These are phyloP conservation scores for Fusarium sp. DNA, from an alignment of 2,329 filamentous ascomycete species.

Conservation along the genomic window DNA sequence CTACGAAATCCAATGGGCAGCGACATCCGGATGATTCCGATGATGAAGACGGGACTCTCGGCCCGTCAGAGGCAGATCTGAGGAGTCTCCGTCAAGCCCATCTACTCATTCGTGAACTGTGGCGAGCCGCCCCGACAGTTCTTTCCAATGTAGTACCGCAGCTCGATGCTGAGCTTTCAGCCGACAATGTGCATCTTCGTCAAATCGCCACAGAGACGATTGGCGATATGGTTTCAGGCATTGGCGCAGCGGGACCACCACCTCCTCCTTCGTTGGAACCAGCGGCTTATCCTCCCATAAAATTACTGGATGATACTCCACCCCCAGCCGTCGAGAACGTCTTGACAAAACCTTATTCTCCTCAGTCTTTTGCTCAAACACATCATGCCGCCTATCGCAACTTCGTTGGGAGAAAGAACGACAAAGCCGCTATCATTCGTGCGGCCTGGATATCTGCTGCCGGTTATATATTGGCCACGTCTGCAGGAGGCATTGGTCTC, in stretches of 20 bases:
- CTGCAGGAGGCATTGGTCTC: conserved; percentile 87
- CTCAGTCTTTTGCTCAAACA: conserved; percentile 86
- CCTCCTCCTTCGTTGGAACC: conserved; percentile 77
- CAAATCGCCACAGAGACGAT: conserved; percentile 91
- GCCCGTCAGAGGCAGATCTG: conserved; percentile 82
- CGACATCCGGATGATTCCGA: conserved; percentile 70
- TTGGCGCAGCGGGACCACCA: conserved; percentile 88
- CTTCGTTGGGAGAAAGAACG: conserved; percentile 84
- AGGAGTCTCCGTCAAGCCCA: conserved; percentile 91
- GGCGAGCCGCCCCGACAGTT: conserved; percentile 88
- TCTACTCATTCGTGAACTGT: conserved; percentile 86
- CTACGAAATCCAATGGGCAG: conserved; percentile 62
- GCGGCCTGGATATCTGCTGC: conserved; percentile 85
- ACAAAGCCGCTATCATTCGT: conserved; percentile 84
- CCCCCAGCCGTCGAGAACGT: conserved; percentile 63
- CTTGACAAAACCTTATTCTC: conserved; percentile 83
- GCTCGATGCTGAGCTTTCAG: conserved; percentile 88
- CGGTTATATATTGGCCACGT: conserved; percentile 88
- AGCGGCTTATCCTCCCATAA: conserved; percentile 81
- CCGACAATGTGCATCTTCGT: conserved; percentile 87
- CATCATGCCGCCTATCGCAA: conserved; percentile 81
- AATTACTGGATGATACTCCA: conserved; percentile 62
- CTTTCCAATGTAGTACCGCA: conserved; percentile 94
- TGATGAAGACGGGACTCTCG: conserved; percentile 65
- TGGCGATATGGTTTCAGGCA: conserved; percentile 92